phyloP scores from a whole-genome alignment of 495 filamentous ascomycete genomes.

The Aspergillus bridgeri region DNA sequence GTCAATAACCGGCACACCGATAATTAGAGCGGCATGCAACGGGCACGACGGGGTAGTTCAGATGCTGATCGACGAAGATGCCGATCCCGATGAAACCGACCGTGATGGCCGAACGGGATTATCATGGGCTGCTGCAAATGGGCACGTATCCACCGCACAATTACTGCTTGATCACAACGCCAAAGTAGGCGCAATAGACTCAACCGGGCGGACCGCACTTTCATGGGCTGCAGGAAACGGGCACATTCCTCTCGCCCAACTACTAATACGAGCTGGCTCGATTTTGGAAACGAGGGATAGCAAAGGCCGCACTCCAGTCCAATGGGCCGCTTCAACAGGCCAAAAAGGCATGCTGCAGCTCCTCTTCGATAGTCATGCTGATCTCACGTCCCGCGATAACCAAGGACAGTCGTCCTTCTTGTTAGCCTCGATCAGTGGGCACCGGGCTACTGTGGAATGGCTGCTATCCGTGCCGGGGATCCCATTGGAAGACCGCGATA shows the following conservation, averaged over 20 bases:
- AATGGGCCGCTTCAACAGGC: not conserved
- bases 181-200: not conserved
- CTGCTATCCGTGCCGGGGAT: not conserved
- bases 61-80: not conserved
- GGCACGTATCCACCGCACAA: not conserved
- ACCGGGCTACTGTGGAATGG: not conserved
- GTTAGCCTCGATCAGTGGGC: not conserved
- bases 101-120: not conserved
- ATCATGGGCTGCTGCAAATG: not conserved
- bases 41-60: not conserved
- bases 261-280: not conserved
- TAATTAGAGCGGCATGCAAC: not conserved
- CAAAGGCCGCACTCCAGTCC: not conserved
- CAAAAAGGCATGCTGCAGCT: not conserved
- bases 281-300: not conserved
- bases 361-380: not conserved
- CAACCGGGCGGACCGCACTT: not conserved
- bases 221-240: not conserved
- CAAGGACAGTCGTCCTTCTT: not conserved
- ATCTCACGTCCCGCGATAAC: not conserved
- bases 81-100: not conserved
- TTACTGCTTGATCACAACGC: not conserved
- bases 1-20: not conserved
- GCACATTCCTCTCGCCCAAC: not conserved
- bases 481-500: not conserved